A percentile compares a stretch with the other conserved stretches of the same genome.
phyloP scores from a whole-genome alignment of 2,329 filamentous ascomycete species.

The Fusarium liriodendri region DNA sequence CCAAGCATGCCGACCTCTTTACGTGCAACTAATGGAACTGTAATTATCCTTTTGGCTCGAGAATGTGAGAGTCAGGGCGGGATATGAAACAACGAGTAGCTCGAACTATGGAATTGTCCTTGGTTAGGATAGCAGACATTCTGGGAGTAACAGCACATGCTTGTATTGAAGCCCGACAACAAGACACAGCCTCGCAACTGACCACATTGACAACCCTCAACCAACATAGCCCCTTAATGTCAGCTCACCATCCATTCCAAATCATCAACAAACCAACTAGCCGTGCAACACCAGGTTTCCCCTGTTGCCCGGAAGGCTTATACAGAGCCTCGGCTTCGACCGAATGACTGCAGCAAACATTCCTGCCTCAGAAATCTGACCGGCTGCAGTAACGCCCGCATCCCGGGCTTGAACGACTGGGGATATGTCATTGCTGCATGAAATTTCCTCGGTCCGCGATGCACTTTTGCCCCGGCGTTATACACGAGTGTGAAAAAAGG shows the following conservation, averaged over 20 bases:
- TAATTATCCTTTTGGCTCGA: neutral
- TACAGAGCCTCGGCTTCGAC: neutral
- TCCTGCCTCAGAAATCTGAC: neutral
- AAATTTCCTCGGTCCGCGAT: neutral
- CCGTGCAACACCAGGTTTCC: neutral
- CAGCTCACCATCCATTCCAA: neutral
- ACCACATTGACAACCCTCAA: neutral
- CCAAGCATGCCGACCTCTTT: neutral
- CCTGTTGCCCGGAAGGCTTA: neutral
- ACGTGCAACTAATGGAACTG: neutral
- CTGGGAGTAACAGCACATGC: neutral
- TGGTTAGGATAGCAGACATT: neutral
- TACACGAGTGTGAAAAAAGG: neutral
- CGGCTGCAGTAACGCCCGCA: neutral
- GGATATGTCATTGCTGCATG: neutral
- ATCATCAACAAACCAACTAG: neutral
- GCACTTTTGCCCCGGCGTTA: neutral
- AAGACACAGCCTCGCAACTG: neutral
- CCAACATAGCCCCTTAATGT: neutral
- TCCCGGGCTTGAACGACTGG: neutral
- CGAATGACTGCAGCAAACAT: neutral
- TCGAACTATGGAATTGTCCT: neutral
- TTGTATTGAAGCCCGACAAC: neutral
- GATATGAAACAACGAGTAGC: neutral
- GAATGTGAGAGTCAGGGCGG: neutral